Base-by-base conservation (phyloP, 805 yeast genomes). In the Spathaspora passalidarum region DNA sequence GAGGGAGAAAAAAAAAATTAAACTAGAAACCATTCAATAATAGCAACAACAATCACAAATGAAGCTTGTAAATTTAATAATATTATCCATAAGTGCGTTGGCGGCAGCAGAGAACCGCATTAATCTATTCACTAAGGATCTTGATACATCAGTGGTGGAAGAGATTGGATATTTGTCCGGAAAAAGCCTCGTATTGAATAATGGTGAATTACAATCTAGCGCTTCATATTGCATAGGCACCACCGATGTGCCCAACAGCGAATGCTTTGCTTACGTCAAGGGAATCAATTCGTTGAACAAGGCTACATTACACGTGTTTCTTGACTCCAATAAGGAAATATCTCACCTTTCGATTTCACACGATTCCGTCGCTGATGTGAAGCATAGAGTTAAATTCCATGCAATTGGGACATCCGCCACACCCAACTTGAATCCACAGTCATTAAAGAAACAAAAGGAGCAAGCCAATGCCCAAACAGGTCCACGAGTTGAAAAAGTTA, bases 391-490 rank as follows among this genome's bases (percentile, higher is more conserved):
- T 4, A 45, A 38, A 20, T 38, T 43, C 5, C 43, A 40, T 13
- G 26, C 36, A 10, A 25, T 44, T 16, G 50, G 25, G 4, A 21
- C 21, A 11, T 63, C 60, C 3, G 64, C 67, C 4, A 41, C 32
- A 29, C 73, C 75, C 5, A 66, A 64, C 46, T 50, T 66, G 48
- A 50, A 51, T 18, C 68, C 72, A 16, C 50, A 50, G 25, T 44
- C 48, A 26, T 42, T 29, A 17, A 55, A 54, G 49, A 43, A 41
- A 44, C 38, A n/a, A 43, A 49, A 29, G 35, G 23, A 32, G 42
- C 48, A 35, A 45, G 40, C 36, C 40, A 21, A 21, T 50, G 50
- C 49, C 38, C 42, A 47, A 22, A 11, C 16, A n/a, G 39, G 42
- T n/a, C 47, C 47, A 17, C 23, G 32, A 21, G 37, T 43, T 4